Evolutionary conservation across 208 protist genomes (phyloP), one percentile per base, ranked within the genome.

Genomic region (Trypanosomatidae sp.): DNA sequence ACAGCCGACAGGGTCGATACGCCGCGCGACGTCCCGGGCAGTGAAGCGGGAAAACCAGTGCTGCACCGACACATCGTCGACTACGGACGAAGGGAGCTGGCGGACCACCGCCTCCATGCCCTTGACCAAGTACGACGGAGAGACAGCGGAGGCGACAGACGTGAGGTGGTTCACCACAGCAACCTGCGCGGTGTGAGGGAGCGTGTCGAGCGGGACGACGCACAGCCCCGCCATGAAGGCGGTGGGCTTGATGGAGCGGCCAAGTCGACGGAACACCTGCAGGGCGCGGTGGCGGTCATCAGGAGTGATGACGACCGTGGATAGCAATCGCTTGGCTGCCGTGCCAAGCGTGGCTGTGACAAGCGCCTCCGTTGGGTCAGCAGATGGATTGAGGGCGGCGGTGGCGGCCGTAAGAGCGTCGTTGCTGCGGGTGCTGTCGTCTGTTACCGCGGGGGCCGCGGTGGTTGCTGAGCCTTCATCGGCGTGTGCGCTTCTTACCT

Each of bases 21-120:
- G 74, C 3, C 83, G 80, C 65, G 84, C 77, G 25, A 92, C 85
- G 71, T 93, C 88, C 28, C 69, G 58, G 7, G 85, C 84, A 15
- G 87, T 90, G 66, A 96, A 93, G 66, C 89, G 89, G 6, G 89
- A 91, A 75, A 89, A 89, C 86, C 86, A 91, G 12, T 71, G 75
- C 70, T 88, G 82, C 72, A 94, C 79, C 28, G 89, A 91, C 36
- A 96, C 68, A 28, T 81, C 70, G 81, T 96, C 89, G 36, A 89
- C 47, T 68, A 76, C 43, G 43, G 50, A 28, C 8, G 66, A 49
- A 5, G 22, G 47, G 2, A 87, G 70, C 70, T 76, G 60, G 28
- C 43, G 62, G 65, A 86, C 47, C 28, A 80, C 77, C 28, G 75
- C 88, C 3, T 83, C 71, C 33, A 88, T 86, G 36, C 83, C 88